A percentile compares a stretch with the other conserved stretches of the same genome.
These are phyloP conservation scores for Dendrobium officinale DNA, from an alignment of 106 monocot species.

Conservation along the genomic window DNA sequence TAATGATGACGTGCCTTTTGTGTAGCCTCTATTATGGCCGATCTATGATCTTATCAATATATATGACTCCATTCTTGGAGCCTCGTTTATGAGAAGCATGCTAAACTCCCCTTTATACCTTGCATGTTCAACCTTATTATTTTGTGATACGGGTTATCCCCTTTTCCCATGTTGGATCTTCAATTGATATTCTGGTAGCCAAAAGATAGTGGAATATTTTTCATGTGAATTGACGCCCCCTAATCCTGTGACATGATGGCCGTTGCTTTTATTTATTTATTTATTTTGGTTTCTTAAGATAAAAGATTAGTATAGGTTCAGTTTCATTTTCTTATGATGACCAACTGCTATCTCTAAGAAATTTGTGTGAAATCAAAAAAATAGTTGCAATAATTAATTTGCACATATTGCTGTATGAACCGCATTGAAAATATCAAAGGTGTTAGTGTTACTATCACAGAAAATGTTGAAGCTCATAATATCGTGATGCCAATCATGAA, in stretches of 20 bases:
- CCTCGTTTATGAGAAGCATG: too few relatives aligned
- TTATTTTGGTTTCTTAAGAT: neutral
- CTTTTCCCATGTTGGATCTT: neutral
- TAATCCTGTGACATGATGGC: neutral
- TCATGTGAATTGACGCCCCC: neutral
- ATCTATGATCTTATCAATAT: neutral
- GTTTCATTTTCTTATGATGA: neutral
- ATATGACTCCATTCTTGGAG: neutral
- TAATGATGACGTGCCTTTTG: neutral
- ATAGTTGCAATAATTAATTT: too few relatives aligned
- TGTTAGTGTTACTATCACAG: too few relatives aligned
- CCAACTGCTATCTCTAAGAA: neutral
- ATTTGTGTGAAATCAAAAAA: too few relatives aligned
- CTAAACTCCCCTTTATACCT: too few relatives aligned
- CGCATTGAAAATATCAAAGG: too few relatives aligned
- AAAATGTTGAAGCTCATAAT: too few relatives aligned
- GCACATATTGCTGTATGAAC: too few relatives aligned
- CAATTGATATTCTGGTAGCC: too few relatives aligned
- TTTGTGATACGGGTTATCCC: neutral
- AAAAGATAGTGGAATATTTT: neutral
- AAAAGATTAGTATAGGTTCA: neutral
- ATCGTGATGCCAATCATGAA: too few relatives aligned
- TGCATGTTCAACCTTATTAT: neutral
- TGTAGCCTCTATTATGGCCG: neutral
- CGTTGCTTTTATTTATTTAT: neutral